Conservation (phyloP, 106 monocot genomes). For the Acanthochlamys bracteata region DNA sequence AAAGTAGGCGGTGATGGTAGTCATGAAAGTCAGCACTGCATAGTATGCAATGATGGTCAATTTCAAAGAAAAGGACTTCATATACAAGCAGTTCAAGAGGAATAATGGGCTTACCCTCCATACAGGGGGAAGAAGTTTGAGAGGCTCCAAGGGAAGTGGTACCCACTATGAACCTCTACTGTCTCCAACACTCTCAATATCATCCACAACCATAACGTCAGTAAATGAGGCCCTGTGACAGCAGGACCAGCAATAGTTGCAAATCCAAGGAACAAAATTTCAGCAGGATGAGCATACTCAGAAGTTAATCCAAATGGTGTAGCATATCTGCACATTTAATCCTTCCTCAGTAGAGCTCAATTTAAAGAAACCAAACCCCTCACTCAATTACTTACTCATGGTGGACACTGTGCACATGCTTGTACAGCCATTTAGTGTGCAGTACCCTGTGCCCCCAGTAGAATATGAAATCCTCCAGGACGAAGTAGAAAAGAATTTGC, state of each 20-base stretch:
- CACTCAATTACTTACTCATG: constrained; percentile 48
- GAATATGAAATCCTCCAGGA: constrained; percentile 70
- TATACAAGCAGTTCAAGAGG: not conserved
- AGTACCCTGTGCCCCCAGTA: constrained; percentile 73
- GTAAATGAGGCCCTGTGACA: constrained; percentile 74
- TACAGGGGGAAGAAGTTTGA: constrained; percentile 90
- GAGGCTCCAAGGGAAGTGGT: constrained; percentile 91
- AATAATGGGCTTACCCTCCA: constrained; percentile 57
- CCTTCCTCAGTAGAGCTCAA: not conserved
- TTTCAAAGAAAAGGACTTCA: not conserved
- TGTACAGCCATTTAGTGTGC: constrained; percentile 74
- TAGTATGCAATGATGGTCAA: not conserved
- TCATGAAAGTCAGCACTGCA: constrained; percentile 70
- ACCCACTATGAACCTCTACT: constrained; percentile 88
- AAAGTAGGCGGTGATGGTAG: constrained; percentile 79
- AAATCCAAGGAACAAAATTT: constrained; percentile 87
- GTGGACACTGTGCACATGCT: constrained; percentile 72
- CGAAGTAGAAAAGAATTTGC: constrained; percentile 57
- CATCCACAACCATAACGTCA: constrained; percentile 96
- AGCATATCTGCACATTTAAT: constrained; percentile 43
- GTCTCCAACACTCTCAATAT: constrained; percentile 85
- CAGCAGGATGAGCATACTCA: constrained; percentile 93
- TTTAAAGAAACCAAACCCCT: not conserved
- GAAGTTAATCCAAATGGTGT: constrained; percentile 94
- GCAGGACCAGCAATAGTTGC: constrained; percentile 86